Evolutionary conservation across 805 yeast species (phyloP), one percentile per base, ranked within the genome.

Genomic region (Candida yuanshanica): DNA sequence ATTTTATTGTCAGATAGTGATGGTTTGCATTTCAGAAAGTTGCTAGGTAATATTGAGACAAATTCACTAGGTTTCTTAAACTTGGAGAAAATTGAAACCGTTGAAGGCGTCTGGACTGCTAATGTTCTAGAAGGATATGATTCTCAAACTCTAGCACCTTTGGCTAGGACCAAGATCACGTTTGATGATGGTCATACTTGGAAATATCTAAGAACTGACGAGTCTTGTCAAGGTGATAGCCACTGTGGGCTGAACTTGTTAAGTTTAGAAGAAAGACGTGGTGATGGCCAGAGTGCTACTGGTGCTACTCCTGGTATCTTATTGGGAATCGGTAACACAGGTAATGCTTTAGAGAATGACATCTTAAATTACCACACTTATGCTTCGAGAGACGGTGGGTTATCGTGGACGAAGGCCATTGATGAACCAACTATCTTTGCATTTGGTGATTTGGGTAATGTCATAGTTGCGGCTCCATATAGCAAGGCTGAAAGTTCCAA

Each of bases 371-470:
- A 63, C 18, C 58, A 64, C 36, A 78, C 93, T 1, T 88, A 70
- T 57, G 53, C 85, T 4, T 83, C 95, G 0, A 68, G 84, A 46
- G 89, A 88, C 63, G 90, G 87, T 23, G 96, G 96, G 13, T 56
- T 69, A n/a, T 64, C 81, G 1, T 88, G 96, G 95, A 60, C 58
- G 24, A 58, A 67, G 42, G 71, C 76, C 0, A 47, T 78, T 7
- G 76, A 77, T 25, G 70, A 65, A 14, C 77, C 86, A 2, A 62
- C 75, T 20, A 48, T 69, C 2, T 77, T 74, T 46, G 67, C 79
- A 0, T 81, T 78, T 63, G 95, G 93, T 37, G 95, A 88, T 60
- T 74, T 74, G 42, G 96, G 95, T 35, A 85, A 85, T 56, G 60
- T 88, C 10, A 72, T 86, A 20, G 64, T 83, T 2, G 82, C 86